Evolutionary conservation across 441 rosid species (phyloP).

Genomic region (Heliophila coronopifolia): DNA sequence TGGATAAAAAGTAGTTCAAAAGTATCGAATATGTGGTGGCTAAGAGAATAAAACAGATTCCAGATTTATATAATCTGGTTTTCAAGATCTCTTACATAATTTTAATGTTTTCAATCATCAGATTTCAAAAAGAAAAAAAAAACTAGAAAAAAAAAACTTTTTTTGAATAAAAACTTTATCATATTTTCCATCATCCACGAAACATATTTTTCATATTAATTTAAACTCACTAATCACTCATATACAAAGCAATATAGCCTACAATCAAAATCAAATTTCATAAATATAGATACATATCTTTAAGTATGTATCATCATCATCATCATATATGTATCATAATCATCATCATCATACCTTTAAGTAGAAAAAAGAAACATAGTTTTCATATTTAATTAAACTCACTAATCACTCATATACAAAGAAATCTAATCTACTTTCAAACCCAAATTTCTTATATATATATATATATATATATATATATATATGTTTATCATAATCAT

Average conservation of each 20-base stretch:
- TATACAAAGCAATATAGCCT: slow-evolving; percentile 3
- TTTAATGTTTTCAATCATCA: slow-evolving; percentile 20
- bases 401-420: too few relatives aligned
- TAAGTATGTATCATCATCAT: slow-evolving; percentile 4
- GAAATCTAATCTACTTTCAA: slow-evolving; percentile 1
- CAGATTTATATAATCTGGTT: slow-evolving; percentile 1
- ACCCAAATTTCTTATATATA: background rate
- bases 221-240: too few relatives aligned
- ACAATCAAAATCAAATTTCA: slow-evolving; percentile 2
- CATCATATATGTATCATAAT: slow-evolving; percentile 1
- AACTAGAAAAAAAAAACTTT: background rate
- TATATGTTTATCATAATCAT: slow-evolving; percentile 7
- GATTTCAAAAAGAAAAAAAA: slow-evolving; percentile 12
- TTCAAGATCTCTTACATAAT: slow-evolving; percentile 11
- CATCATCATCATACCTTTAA: too few relatives aligned
- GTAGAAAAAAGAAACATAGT: too few relatives aligned
- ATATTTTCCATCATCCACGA: too few relatives aligned
- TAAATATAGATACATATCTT: background rate
- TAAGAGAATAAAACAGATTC: slow-evolving; percentile 11
- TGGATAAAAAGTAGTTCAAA: background rate
- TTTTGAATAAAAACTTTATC: too few relatives aligned
- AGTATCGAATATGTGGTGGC: background rate
- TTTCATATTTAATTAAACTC: background rate
- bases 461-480: background rate
- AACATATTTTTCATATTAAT: slow-evolving; percentile 3